Evolutionary conservation across 2,329 filamentous ascomycete species (phyloP).

Genomic region (Monilinia laxa): DNA sequence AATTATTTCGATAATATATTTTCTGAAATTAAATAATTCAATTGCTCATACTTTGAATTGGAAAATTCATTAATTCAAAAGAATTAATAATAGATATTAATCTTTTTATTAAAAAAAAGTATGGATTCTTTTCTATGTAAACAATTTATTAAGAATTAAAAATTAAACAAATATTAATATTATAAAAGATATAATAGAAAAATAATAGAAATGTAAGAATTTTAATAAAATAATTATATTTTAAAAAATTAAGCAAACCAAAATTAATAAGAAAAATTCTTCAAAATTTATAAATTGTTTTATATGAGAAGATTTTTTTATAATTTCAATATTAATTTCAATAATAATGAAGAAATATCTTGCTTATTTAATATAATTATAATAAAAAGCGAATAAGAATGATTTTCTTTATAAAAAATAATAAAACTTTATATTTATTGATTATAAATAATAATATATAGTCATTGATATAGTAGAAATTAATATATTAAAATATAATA

Average conservation of each 20-base stretch:
- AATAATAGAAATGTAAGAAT: neutral
- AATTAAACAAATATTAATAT: neutral
- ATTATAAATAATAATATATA: too few species aligned
- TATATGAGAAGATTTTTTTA: too few species aligned
- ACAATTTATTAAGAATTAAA: neutral
- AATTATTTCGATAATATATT: neutral
- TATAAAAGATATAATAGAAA: too few species aligned
- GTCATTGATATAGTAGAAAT: too few species aligned
- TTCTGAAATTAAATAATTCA: neutral
- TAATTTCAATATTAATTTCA: too few species aligned
- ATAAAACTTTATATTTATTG: too few species aligned
- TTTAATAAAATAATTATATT: neutral
- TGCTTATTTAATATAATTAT: too few species aligned
- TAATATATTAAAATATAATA: too few species aligned
- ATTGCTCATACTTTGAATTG: neutral
- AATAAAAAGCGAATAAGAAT: too few species aligned
- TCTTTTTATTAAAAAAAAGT: neutral
- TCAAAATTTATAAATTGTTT: too few species aligned
- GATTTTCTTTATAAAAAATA: too few species aligned
- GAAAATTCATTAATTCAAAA: neutral
- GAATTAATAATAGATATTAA: neutral
- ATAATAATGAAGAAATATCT: too few species aligned
- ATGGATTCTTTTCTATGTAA: neutral
- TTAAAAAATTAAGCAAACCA: neutral
- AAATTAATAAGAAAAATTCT: neutral